phyloP scores from a whole-genome alignment of 768 basidiomycete genomes.

The Auricularia heimuer region DNA sequence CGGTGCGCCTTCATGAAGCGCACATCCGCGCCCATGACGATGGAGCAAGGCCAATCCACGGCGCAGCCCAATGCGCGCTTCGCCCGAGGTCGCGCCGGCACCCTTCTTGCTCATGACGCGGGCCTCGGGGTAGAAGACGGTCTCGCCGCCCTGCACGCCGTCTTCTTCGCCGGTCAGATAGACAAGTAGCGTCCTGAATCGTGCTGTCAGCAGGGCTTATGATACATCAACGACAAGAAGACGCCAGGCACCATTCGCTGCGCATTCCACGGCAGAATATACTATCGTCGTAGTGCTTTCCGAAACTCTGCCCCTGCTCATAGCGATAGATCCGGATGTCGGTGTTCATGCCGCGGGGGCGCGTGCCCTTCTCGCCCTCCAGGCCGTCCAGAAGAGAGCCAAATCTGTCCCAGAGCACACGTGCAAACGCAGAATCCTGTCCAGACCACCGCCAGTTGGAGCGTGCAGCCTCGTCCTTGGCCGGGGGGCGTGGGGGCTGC shows the following conservation, averaged over 20 bases:
- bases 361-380: neutral
- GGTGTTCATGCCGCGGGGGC: conserved; percentile 40
- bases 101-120: conserved; percentile 26
- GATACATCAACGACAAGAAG: conserved; percentile 17
- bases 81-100: conserved; percentile 24
- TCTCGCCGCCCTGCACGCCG: conserved; percentile 66
- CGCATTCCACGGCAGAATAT: conserved; percentile 20
- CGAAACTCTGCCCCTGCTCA: conserved; percentile 53
- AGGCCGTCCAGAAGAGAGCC: neutral
- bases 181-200: conserved; percentile 66
- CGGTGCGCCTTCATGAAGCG: conserved; percentile 61
- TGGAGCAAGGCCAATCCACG: conserved; percentile 60
- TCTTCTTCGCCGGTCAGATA: conserved; percentile 66
- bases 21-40: conserved; percentile 61
- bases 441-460: neutral
- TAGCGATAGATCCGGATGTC: conserved; percentile 72
- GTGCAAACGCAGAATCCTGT: neutral
- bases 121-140: conserved; percentile 52
- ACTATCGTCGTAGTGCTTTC: conserved; percentile 68
- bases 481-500: neutral
- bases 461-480: neutral
- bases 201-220: conserved; percentile 43
- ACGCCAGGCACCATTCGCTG: neutral
- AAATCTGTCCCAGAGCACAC: neutral
- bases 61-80: conserved; percentile 40